Evolutionary conservation across 2,329 filamentous ascomycete species (phyloP), one percentile per base, ranked within the genome.

Genomic region (Phialemonium atrogriseum): DNA sequence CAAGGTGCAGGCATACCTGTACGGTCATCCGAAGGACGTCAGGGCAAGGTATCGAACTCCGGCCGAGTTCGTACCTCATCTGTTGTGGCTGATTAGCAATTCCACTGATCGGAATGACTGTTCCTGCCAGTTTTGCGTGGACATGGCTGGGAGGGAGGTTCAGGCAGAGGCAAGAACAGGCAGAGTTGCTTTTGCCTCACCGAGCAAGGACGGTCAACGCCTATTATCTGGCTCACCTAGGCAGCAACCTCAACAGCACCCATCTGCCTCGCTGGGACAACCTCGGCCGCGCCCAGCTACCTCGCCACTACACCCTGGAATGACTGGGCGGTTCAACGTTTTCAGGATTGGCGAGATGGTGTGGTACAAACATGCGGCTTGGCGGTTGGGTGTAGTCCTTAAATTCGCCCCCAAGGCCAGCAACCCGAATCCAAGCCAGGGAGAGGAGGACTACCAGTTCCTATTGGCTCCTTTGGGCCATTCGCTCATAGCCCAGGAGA

Each of bases 11-110:
- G 61, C 67, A 13, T 66, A 62, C 54, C 56, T 69, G 4, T 68
- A 64, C 5, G 65, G 65, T 7, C 66, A 68, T 35, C 65, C 65
- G 5, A 51, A 60, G 38, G 66, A 67, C 38, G 45, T 55, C 20
- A 68, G 65, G 45, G 51, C 66, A 5, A 43, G 42, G 23, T 72
- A 64, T 45, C 68, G 66, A 46, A 67, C 62, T 25, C 67, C 68
- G 1, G 65, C 69, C 35, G 68, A 73, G 39, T 70, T 73, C 36
- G 64, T 61, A 5, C 51, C 68, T 7, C 68, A 73, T 38, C 40
- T 69, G 15, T 54, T 73, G 29, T 73, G 68, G 67, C 59, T 73
- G 3, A 50, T 66, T 7, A 67, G 66, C 18, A 45, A 51, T 11
- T 70, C 67, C 10, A 54, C 50, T 37, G 62, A 68, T 42, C 63